phyloP scores from a whole-genome alignment of 169 alveolate genomes.

The Eimeria necatrix region DNA sequence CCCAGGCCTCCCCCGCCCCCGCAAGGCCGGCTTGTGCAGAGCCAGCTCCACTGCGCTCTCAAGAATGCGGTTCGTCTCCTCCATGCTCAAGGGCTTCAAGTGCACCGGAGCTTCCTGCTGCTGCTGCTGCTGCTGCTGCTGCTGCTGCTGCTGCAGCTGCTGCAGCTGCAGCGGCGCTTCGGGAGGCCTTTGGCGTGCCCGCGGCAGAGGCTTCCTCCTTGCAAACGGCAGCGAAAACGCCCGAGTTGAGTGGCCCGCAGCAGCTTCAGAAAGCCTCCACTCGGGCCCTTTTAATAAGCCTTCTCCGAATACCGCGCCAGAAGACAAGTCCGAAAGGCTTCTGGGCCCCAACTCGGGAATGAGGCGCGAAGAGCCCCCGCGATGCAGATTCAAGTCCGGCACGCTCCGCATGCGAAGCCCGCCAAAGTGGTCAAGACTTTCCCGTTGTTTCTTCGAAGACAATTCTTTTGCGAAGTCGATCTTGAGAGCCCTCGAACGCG shows the following conservation, averaged over 20 bases:
- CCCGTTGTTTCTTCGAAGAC: too few species aligned
- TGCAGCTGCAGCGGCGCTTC: too few species aligned
- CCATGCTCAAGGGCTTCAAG: conserved; percentile 9
- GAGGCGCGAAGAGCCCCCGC: too few species aligned
- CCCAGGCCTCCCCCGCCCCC: neutral
- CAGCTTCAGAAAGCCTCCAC: neutral
- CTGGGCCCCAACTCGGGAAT: conserved; percentile 8
- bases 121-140: too few species aligned
- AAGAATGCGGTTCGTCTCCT: conserved; percentile 20
- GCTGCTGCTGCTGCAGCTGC: too few species aligned
- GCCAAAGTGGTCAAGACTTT: too few species aligned
- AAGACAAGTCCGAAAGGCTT: neutral
- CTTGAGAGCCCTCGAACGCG: too few species aligned
- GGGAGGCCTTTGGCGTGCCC: too few species aligned
- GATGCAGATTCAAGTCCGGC: too few species aligned
- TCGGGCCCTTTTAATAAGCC: neutral
- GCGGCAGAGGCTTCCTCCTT: too few species aligned
- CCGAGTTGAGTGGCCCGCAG: neutral
- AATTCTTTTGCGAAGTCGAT: too few species aligned
- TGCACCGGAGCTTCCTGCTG: neutral
- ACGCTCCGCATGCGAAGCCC: too few species aligned
- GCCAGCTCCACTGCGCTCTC: conserved; percentile 49
- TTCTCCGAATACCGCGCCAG: neutral
- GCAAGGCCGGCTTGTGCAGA: neutral
- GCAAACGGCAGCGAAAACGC: neutral